Percentiles rank a stretch among this genome's conserved stretches.
phyloP scores from a whole-genome alignment of 164 flowering plant genomes.

The Tetracentron sinense region DNA sequence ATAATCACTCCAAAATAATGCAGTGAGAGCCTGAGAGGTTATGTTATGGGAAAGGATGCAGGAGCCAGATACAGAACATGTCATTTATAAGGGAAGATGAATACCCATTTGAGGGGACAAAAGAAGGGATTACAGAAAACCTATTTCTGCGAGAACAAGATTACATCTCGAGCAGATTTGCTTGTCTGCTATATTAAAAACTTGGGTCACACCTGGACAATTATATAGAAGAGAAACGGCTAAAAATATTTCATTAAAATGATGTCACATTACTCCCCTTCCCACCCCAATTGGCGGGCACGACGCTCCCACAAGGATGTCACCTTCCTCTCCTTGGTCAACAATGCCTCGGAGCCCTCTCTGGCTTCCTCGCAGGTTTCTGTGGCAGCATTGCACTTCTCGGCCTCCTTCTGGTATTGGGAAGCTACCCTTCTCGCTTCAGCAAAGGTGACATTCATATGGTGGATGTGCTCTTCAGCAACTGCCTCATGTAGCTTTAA shows the following conservation, averaged over 20 bases:
- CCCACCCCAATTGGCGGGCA: slow-evolving; percentile 78
- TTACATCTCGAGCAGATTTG: background rate
- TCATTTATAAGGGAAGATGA: no score
- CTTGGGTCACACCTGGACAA: background rate
- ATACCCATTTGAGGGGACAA: no score
- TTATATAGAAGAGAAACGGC: background rate
- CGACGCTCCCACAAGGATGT: slow-evolving; percentile 74
- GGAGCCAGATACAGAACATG: no score
- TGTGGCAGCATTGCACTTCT: slow-evolving; percentile 86
- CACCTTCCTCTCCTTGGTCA: slow-evolving; percentile 65
- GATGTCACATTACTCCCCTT: slow-evolving; percentile 34
- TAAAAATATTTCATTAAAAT: background rate
- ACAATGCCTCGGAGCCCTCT: slow-evolving; percentile 62
- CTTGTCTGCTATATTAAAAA: background rate
- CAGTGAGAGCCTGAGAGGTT: no score
- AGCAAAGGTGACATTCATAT: slow-evolving; percentile 60
- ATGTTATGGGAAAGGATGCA: no score
- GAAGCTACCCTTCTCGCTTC: slow-evolving; percentile 81
- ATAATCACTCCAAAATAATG: no score
- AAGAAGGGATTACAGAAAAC: no score
- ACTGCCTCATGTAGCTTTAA: slow-evolving; percentile 71
- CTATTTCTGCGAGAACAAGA: background rate
- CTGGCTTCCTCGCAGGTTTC: slow-evolving; percentile 86
- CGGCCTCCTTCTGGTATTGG: slow-evolving; percentile 78
- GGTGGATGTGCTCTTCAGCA: slow-evolving; percentile 50